These are phyloP conservation scores for Talaromyces islandicus DNA, from an alignment of 2,329 filamentous ascomycete genomes.

Conservation along the genomic window DNA sequence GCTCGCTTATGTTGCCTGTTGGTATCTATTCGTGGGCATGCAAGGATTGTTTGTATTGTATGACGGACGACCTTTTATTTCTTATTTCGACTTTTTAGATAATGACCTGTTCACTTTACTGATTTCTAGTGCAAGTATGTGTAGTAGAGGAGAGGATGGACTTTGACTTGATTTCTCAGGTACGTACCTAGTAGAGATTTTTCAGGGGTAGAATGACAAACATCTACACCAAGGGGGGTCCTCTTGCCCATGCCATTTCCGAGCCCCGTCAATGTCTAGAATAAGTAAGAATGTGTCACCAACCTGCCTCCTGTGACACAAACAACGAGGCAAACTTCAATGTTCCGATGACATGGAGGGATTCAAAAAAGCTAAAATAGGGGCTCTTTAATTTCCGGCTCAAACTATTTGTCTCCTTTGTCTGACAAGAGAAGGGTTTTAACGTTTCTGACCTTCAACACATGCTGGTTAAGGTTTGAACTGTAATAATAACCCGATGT, in stretches of 20 bases:
- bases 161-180: background rate
- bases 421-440: background rate
- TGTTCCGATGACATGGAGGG: background rate
- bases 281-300: background rate
- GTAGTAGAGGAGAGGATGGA: background rate
- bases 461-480: background rate
- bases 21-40: conserved; percentile 2
- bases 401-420: background rate
- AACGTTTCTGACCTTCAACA: background rate
- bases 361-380: background rate
- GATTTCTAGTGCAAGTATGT: background rate
- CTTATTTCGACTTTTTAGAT: background rate
- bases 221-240: background rate
- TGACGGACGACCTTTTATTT: conserved; percentile 5
- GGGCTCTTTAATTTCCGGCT: background rate
- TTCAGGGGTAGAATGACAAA: background rate
- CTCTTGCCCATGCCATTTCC: background rate
- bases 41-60: conserved; percentile 1
- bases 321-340: background rate
- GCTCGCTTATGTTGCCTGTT: background rate
- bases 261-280: background rate
- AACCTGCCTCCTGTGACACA: background rate
- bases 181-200: background rate
- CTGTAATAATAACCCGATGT: background rate
- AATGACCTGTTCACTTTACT: background rate